Base-by-base conservation (phyloP, 306 rosid genomes). In the Medicago lupulina region DNA sequence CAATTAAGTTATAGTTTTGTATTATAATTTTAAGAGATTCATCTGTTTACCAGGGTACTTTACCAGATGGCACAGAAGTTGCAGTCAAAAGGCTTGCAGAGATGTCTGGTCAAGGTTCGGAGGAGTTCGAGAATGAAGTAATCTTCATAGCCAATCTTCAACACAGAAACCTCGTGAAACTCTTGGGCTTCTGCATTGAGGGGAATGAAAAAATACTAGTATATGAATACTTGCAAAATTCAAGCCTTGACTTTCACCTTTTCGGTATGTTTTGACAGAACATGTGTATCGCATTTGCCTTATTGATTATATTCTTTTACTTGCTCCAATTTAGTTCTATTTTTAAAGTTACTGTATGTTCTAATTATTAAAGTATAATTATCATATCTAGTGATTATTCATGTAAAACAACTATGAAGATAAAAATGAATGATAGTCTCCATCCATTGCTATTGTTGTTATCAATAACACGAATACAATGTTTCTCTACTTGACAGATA, bases 71-170 rank as follows among this genome's bases (percentile, higher is more conserved):
- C 16, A 83, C 81, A 68, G 70, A 74, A 71, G 79, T 87, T 17
- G 92, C 93, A 0, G 88, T 91, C 1, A 91, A 91, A 77, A 87
- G 92, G 55, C 85, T 91, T 10, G 85, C 92, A 14, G 38, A 62
- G 70, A 70, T 74, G 23, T 91, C 92, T 8, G 55, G 76, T 39
- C 96, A 89, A 73, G 93, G 96, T 8, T 67, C 54, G 15, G 59
- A 82, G 36, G 96, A 91, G 80, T 83, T 88, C 36, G 87, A 67
- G 68, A 90, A 90, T 70, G 91, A 90, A 82, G 79, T 82, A 17
- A 23, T 65, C 9, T 76, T 82, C 36, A 82, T 77, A 57, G 85
- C 82, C 14, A 77, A 82, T 58, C 36, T 82, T 77, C 96, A 91
- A 57, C 93, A 87, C 10, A 71, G 83, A 19, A 88, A 88, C 81